Percentiles rank a stretch among this genome's conserved stretches.
phyloP scores from a whole-genome alignment of 2,329 filamentous ascomycete species.

The Penicillium fuscoglaucum region DNA sequence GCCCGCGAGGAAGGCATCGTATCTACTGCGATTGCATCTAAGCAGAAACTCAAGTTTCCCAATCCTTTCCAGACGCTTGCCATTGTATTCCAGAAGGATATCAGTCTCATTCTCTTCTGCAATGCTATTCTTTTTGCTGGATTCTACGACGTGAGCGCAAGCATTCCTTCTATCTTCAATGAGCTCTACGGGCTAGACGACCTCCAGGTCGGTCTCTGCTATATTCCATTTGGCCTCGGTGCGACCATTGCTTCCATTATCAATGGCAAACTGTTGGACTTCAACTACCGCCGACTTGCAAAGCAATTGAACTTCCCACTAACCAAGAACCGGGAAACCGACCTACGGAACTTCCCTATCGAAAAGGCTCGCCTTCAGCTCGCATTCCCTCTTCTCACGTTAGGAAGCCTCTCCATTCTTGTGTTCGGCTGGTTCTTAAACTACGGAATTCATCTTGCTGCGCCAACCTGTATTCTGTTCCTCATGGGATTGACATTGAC shows the following conservation, averaged over 20 bases:
- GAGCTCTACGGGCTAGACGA: constrained; percentile 42
- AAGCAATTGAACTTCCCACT: constrained; percentile 34
- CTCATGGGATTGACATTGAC: constrained; percentile 43
- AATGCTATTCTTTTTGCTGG: constrained; percentile 43
- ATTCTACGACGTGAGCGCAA: constrained; percentile 46
- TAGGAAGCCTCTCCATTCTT: constrained; percentile 34
- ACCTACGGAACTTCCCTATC: constrained; percentile 45
- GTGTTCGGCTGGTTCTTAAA: constrained; percentile 47
- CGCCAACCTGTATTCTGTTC: constrained; percentile 43
- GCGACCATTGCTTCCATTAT: constrained; percentile 42
- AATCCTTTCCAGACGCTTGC: constrained; percentile 43
- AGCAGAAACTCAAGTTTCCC: constrained; percentile 32
- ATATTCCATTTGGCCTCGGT: constrained; percentile 46
- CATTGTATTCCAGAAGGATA: constrained; percentile 38
- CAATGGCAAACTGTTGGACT: constrained; percentile 46
- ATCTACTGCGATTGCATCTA: constrained; percentile 8
- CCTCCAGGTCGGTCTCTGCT: constrained; percentile 45
- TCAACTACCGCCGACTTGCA: constrained; percentile 44
- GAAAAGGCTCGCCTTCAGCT: constrained; percentile 46
- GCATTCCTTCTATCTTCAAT: constrained; percentile 40
- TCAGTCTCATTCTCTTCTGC: constrained; percentile 38
- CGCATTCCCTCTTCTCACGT: constrained; percentile 39
- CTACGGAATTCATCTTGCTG: constrained; percentile 33
- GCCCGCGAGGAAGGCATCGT: constrained; percentile 13
- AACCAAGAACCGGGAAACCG: constrained; percentile 36